Evolutionary conservation across 345 rosid species (phyloP).

Genomic region (Conringia planisiliqua): DNA sequence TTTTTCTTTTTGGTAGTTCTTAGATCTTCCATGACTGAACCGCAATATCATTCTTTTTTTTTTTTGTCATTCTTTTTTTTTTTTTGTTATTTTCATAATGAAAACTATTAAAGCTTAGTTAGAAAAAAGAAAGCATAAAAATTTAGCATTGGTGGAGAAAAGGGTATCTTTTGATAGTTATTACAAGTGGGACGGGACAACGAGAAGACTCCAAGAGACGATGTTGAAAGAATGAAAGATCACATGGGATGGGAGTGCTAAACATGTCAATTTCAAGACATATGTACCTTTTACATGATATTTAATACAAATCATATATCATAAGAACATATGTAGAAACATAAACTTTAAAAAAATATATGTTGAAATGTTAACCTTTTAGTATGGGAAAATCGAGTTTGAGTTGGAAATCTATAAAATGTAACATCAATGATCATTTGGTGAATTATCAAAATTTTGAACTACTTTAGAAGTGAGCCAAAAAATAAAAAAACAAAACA

Average conservation of each 20-base stretch:
- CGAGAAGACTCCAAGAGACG: slow-evolving; percentile 17
- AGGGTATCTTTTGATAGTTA: slow-evolving; percentile 6
- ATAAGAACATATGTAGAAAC: not conserved
- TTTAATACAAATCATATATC: not conserved
- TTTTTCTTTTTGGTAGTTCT: not conserved
- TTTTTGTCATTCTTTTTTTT: not conserved
- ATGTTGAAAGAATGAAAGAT: slow-evolving; percentile 8
- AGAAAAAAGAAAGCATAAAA: not conserved
- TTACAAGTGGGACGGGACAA: slow-evolving; percentile 2
- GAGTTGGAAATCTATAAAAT: not conserved
- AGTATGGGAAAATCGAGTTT: not conserved
- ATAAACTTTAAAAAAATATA: not conserved
- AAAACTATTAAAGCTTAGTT: not conserved
- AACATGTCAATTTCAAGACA: slow-evolving; percentile 1
- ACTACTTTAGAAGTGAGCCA: not conserved
- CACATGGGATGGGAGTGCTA: slow-evolving; percentile 14
- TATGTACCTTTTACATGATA: not conserved
- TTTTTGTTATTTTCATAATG: not conserved
- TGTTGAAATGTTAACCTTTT: not conserved
- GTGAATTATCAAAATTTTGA: not conserved
- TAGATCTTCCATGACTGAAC: not conserved
- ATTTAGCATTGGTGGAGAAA: not conserved
- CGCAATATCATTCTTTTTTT: not conserved
- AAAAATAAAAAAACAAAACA: not conserved
- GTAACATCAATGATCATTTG: not conserved